Evolutionary conservation across 1,284 basidiomycete species (phyloP), one percentile per base, ranked within the genome.

Genomic region (Austroboletus novae-zelandiae): DNA sequence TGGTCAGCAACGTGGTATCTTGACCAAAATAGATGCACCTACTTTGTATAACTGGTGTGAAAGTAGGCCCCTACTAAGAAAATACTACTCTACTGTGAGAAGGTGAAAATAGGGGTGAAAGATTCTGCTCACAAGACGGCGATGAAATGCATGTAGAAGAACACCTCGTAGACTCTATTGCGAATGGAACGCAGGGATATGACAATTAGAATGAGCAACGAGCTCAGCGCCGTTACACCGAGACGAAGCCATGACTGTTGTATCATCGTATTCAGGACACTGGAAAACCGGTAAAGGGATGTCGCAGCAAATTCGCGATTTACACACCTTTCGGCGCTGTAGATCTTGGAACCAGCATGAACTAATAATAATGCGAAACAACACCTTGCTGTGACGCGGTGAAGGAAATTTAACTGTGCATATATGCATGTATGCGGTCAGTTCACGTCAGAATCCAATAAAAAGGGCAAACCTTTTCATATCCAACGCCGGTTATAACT

Each of bases 401-500:
- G 82, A 3, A 79, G 45, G 48, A 70, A 75, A 57, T 79, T 79
- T 3, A 81, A 58, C 80, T 81, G 31, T 5, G 15, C 13, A 34
- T 9, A 36, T 0, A 35, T 5, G 15, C 13, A 34, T 9, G 34
- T 0, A 35, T 35, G 4, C 23, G 14, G 31, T 68, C 18, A 55
- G 20, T 37, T 31, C n/a, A 32, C 18, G 2, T 20, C 40, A 31
- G 14, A 14, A 27, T 27, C 14, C 0, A 4, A n/a, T 17, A 9
- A 7, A 45, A 18, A 37, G n/a, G 14, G 5, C 45, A 18, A 34
- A 74, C 80, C 71, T 80, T 82, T 52, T 85, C 81, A 57, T 79
- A 81, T 44, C 77, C 71, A 39, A 86, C 67, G 4, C 84, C 81
- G 3, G 81, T 84, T 34, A 83, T 59, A 47, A 75, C 81, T 82